A percentile compares a stretch with the other conserved stretches of the same genome.
phyloP scores from a whole-genome alignment of 352 stramenopile species.

The Phytopythium helicoides region DNA sequence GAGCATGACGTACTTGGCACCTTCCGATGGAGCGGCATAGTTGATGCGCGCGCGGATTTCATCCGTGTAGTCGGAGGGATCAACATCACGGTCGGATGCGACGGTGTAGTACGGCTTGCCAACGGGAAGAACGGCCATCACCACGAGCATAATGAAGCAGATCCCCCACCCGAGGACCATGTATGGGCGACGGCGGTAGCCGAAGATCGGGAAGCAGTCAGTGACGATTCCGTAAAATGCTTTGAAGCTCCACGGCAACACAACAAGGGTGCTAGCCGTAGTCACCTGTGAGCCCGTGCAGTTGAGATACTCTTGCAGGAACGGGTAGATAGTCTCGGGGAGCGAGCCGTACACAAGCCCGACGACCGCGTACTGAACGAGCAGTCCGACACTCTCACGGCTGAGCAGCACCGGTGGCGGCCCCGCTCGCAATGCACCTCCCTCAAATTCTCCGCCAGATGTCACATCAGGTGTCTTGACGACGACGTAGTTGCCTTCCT shows the following conservation, averaged over 20 bases:
- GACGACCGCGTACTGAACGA: conserved; percentile 33
- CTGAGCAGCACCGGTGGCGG: conserved; percentile 14
- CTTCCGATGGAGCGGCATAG: conserved; percentile 25
- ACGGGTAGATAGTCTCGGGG: conserved; percentile 29
- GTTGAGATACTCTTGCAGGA: conserved; percentile 29
- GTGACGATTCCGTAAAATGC: conserved; percentile 66
- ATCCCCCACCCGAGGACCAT: conserved; percentile 51
- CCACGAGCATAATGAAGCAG: conserved; percentile 24
- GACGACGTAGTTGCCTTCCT: conserved; percentile 15
- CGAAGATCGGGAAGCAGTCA: conserved; percentile 72
- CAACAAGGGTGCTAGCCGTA: conserved; percentile 24
- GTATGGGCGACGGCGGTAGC: conserved; percentile 60
- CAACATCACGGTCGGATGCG: conserved; percentile 13
- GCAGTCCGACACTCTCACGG: conserved; percentile 23
- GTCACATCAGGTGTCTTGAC: conserved; percentile 21
- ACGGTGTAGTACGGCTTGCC: conserved; percentile 37
- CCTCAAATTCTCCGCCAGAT: conserved; percentile 34
- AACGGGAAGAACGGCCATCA: conserved; percentile 25
- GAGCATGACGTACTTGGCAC: conserved; percentile 40
- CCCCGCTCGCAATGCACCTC: conserved; percentile 16
- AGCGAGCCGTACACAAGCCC: conserved; percentile 26
- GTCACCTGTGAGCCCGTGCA: conserved; percentile 25
- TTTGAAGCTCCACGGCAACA: conserved; percentile 57
- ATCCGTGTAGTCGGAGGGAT: conserved; percentile 14
- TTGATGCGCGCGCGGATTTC: conserved; percentile 27